Percentiles rank a stretch among this genome's conserved stretches.
Conservation (phyloP, 257 asterid species). For the Solanum etuberosum region DNA sequence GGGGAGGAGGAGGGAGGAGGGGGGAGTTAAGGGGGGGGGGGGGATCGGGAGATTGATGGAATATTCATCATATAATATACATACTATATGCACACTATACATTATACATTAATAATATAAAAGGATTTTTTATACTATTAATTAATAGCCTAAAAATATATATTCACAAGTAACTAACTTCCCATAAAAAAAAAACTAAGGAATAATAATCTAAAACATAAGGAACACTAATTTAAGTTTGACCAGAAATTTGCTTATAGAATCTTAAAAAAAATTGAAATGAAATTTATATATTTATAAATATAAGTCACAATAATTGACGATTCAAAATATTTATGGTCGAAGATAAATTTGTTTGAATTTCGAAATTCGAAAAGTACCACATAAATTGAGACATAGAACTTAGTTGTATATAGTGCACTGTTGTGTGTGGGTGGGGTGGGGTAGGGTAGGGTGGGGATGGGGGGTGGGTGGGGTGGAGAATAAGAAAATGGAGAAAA, state of each 20-base stretch:
- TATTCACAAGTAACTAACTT: neutral
- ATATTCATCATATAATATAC: neutral
- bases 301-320: neutral
- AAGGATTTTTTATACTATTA: neutral
- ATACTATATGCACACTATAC: neutral
- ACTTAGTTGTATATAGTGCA: neutral
- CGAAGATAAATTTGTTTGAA: too few species aligned
- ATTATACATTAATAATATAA: neutral
- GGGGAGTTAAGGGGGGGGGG: neutral
- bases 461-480: neutral
- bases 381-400: neutral
- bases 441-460: neutral
- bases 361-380: too few species aligned
- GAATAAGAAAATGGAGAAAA: conserved; percentile 24
- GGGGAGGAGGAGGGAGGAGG: neutral
- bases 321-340: too few species aligned
- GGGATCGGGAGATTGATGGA: neutral
- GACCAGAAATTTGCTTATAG: neutral
- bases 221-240: neutral
- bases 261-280: neutral
- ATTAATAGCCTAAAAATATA: neutral
- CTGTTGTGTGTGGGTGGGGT: neutral
- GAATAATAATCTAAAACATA: neutral
- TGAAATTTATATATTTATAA: too few species aligned
- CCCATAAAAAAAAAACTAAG: too few species aligned